Conservation (phyloP, 371 early-diverging fungal genomes). For the Chytridium lagenaria region DNA sequence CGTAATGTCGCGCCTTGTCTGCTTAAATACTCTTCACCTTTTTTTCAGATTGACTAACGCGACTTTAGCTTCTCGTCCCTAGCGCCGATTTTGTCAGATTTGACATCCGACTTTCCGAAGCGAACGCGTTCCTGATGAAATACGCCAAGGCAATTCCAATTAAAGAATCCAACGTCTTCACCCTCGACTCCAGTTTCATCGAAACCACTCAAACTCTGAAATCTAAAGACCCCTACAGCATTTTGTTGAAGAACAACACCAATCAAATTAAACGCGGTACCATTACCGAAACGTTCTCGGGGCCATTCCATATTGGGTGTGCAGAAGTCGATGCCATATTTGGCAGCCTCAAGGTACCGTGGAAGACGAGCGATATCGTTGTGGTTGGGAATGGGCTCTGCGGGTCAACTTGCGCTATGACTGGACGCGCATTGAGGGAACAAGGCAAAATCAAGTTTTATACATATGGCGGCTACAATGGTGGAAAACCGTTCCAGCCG, state of each 20-base stretch:
- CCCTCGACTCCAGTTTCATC: neutral
- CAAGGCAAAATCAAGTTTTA: neutral
- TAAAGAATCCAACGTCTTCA: neutral
- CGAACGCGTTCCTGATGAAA: neutral
- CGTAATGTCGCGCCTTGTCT: too few species aligned
- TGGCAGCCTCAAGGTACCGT: neutral
- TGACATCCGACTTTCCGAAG: constrained; percentile 4
- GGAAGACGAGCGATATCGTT: neutral
- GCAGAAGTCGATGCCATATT: neutral
- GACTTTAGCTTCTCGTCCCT: neutral
- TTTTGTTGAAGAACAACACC: neutral
- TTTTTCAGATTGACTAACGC: too few species aligned
- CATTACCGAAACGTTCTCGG: neutral
- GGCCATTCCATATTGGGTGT: neutral
- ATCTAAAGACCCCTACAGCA: neutral
- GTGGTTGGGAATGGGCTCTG: neutral
- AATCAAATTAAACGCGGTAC: neutral
- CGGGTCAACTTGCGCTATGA: neutral
- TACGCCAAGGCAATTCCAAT: neutral
- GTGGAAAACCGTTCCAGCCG: constrained; percentile 1
- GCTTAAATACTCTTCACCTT: too few species aligned
- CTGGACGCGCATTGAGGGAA: neutral
- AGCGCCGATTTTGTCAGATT: neutral
- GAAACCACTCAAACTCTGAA: neutral
- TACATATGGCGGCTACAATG: neutral